Evolutionary conservation across 495 filamentous ascomycete genomes (phyloP).

Genomic region (Astrothelium macrocarpum): DNA sequence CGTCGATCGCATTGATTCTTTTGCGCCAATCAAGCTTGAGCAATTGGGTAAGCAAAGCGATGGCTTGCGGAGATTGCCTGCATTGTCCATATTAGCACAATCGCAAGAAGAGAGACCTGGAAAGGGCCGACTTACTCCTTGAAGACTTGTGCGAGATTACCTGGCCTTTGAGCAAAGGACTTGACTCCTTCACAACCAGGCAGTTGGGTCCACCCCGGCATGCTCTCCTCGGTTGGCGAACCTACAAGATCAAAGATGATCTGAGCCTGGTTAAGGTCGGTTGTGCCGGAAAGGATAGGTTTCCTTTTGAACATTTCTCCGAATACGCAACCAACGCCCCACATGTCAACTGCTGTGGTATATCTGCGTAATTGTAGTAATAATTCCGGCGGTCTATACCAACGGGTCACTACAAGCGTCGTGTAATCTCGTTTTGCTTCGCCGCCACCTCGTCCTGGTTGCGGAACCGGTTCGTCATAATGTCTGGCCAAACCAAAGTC

Average conservation of each 20-base stretch:
- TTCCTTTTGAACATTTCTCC: constrained; percentile 95
- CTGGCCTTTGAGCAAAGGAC: constrained; percentile 50
- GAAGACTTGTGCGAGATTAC: constrained; percentile 62
- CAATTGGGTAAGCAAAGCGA: constrained; percentile 72
- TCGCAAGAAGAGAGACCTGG: neutral
- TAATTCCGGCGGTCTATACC: constrained; percentile 94
- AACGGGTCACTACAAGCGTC: constrained; percentile 85
- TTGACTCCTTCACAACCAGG: constrained; percentile 71
- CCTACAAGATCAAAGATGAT: constrained; percentile 92
- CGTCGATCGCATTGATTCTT: constrained; percentile 89
- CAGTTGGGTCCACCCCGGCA: constrained; percentile 81
- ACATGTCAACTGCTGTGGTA: constrained; percentile 94
- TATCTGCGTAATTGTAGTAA: constrained; percentile 77
- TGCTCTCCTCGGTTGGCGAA: constrained; percentile 77
- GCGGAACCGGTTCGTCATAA: constrained; percentile 77
- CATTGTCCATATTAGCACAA: constrained; percentile 20
- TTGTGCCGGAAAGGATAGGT: constrained; percentile 83
- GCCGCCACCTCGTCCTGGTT: constrained; percentile 69
- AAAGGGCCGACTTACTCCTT: constrained; percentile 44
- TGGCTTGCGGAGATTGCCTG: constrained; percentile 44
- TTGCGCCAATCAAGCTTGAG: constrained; percentile 80
- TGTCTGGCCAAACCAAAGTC: constrained; percentile 94
- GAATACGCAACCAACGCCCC: constrained; percentile 97
- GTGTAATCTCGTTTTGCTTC: constrained; percentile 88
- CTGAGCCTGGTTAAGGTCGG: constrained; percentile 79